A percentile compares a stretch with the other conserved stretches of the same genome.
Evolutionary conservation across 371 early-diverging fungal genomes (phyloP).

Genomic region (Cokeromyces recurvatus): DNA sequence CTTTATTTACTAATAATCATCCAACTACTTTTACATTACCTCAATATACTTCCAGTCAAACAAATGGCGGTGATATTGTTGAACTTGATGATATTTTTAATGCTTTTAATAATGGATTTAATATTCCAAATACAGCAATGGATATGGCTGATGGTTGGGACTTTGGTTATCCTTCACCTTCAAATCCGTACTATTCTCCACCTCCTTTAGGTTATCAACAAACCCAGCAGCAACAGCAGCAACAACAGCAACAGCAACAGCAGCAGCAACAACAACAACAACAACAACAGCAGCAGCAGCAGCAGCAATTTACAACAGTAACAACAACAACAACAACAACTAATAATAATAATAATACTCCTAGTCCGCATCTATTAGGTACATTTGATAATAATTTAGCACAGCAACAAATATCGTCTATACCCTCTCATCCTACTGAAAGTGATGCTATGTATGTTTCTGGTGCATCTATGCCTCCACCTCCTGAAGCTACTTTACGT

Average conservation of each 20-base stretch:
- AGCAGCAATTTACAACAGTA: neutral
- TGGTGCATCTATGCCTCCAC: conserved; percentile 32
- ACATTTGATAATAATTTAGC: neutral
- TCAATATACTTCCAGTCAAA: conserved; percentile 16
- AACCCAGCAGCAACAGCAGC: neutral
- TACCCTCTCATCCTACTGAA: neutral
- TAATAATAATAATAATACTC: conserved; percentile 9
- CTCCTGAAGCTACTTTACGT: conserved; percentile 26
- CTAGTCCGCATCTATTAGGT: conserved; percentile 3
- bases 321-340: neutral
- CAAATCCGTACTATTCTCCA: conserved; percentile 14
- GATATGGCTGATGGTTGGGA: conserved; percentile 25
- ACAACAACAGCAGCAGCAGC: neutral
- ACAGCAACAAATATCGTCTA: conserved; percentile 5
- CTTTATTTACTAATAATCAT: neutral
- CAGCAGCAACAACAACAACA: neutral
- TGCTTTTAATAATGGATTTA: conserved; percentile 9
- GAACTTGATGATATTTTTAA: conserved; percentile 22
- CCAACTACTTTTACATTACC: conserved; percentile 12
- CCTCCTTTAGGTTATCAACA: neutral
- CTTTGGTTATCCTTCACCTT: conserved; percentile 21
- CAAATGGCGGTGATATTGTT: conserved; percentile 9
- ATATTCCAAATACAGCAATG: conserved; percentile 6
- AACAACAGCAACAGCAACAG: neutral
- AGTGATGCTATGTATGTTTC: conserved; percentile 26